These are phyloP conservation scores for Suillus paluster DNA, from an alignment of 768 basidiomycete genomes.

Conservation along the genomic window DNA sequence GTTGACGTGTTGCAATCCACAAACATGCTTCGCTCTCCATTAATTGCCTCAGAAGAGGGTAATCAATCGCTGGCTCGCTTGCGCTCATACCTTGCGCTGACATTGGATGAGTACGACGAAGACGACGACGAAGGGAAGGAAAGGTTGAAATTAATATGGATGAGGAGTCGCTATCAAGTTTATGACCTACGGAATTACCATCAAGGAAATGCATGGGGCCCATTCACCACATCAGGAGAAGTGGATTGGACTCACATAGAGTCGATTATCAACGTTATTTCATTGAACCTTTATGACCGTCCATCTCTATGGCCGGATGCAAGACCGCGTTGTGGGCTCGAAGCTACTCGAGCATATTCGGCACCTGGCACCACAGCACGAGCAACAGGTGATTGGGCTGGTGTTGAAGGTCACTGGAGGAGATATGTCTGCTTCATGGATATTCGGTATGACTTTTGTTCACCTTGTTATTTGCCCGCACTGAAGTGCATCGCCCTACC, in stretches of 20 bases:
- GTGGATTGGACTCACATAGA: constrained; percentile 72
- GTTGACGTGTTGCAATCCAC: constrained; percentile 45
- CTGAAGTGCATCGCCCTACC: constrained; percentile 2
- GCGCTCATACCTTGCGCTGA: constrained; percentile 52
- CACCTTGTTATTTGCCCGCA: constrained; percentile 48
- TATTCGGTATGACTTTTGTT: constrained; percentile 53
- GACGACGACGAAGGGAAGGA: constrained; percentile 27
- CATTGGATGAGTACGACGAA: constrained; percentile 41
- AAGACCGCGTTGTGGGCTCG: constrained; percentile 54
- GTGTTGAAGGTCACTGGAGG: constrained; percentile 75
- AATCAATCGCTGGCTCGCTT: constrained; percentile 47
- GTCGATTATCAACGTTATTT: constrained; percentile 57
- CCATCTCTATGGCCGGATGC: constrained; percentile 39
- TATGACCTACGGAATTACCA: constrained; percentile 70
- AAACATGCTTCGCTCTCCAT: constrained; percentile 35
- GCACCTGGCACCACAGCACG: constrained; percentile 46
- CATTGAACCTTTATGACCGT: constrained; percentile 55
- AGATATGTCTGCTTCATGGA: constrained; percentile 81
- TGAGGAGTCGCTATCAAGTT: constrained; percentile 56
- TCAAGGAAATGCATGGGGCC: constrained; percentile 58
- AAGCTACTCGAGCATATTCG: constrained; percentile 57
- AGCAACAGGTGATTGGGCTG: constrained; percentile 65
- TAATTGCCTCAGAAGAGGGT: constrained; percentile 15
- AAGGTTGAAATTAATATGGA: constrained; percentile 41
- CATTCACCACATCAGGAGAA: constrained; percentile 46